phyloP scores from a whole-genome alignment of 176 grass and related monocot genomes.

The Carex littledalei region DNA sequence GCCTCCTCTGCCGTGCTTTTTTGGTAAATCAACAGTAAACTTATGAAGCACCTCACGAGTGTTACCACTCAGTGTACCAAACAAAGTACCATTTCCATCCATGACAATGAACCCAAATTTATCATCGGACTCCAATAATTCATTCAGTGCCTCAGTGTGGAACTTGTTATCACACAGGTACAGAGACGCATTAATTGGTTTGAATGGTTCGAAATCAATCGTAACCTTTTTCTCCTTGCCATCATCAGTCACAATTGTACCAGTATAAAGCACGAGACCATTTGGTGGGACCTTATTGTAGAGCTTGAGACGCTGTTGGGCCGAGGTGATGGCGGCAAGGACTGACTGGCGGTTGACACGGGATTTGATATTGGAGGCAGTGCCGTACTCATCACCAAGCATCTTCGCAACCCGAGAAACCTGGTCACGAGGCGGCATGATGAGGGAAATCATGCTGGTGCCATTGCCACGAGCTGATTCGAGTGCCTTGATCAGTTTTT shows the following conservation, averaged over 20 bases:
- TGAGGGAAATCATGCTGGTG: conserved; percentile 73
- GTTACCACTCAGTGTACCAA: conserved; percentile 64
- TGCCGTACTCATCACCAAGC: conserved; percentile 79
- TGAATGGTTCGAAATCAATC: conserved; percentile 71
- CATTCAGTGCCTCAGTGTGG: conserved; percentile 67
- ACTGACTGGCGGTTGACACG: conserved; percentile 67
- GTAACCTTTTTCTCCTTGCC: conserved; percentile 83
- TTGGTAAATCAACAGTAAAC: conserved; percentile 72
- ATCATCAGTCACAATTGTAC: conserved; percentile 65
- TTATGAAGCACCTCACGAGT: conserved; percentile 71
- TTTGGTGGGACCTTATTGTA: conserved; percentile 72
- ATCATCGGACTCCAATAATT: conserved; percentile 73
- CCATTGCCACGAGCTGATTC: conserved; percentile 74
- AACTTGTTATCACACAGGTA: conserved; percentile 79
- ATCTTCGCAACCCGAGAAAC: conserved; percentile 63
- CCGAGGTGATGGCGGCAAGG: conserved; percentile 69
- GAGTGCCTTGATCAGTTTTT: conserved; percentile 65
- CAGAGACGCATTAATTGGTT: conserved; percentile 59
- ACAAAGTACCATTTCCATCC: conserved; percentile 74
- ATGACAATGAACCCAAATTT: conserved; percentile 78
- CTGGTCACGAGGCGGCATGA: conserved; percentile 73
- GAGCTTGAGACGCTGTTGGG: conserved; percentile 69
- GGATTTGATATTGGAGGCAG: conserved; percentile 65
- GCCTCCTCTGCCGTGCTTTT: conserved; percentile 71
- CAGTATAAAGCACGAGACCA: conserved; percentile 65